Evolutionary conservation across 768 basidiomycete species (phyloP), one percentile per base, ranked within the genome.

Genomic region (Lentinula boryana): DNA sequence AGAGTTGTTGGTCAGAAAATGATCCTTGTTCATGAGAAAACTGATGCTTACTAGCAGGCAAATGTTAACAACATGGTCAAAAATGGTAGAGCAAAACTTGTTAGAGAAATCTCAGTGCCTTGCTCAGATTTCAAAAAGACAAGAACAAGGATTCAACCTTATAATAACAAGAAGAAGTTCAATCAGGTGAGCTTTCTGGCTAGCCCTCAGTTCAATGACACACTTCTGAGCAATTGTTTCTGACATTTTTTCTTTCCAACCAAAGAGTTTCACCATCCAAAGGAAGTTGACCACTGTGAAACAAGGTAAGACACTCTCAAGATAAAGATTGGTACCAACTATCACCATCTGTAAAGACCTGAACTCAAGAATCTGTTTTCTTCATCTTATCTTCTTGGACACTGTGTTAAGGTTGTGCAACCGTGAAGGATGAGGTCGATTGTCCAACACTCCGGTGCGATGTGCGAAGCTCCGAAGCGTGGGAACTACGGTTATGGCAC

Each of bases 191-290:
- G 77, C 70, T 66, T 80, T 81, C 76, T 77, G 80, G 50, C 85
- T 72, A 68, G 76, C 79, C 3, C 64, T 61, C n/a, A 92, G 71
- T 68, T 92, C 90, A 2, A 78, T 78, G 44, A 85, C 80, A 60
- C 89, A 79, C 65, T 83, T 83, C 32, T 78, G 77, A 21, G 77
- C 70, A 46, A 93, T 74, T 51, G 76, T 76, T 13, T 78, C 68
- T 21, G 79, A 73, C 67, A 87, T 80, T 51, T 81, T 78, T 61
- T 80, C 77, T 78, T 86, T 79, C 80, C 88, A 81, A 7, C 79
- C 88, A 64, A 90, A 89, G 50, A 89, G 72, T 70, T 90, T 89
- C 66, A 88, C 75, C 82, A 88, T 87, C 10, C 86, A 79, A 21
- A 87, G 70, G 12, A 84, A 79, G 53, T 79, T 80, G 64, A 85